Conservation (phyloP, 352 stramenopile genomes). For the Pythium guiyangense region DNA sequence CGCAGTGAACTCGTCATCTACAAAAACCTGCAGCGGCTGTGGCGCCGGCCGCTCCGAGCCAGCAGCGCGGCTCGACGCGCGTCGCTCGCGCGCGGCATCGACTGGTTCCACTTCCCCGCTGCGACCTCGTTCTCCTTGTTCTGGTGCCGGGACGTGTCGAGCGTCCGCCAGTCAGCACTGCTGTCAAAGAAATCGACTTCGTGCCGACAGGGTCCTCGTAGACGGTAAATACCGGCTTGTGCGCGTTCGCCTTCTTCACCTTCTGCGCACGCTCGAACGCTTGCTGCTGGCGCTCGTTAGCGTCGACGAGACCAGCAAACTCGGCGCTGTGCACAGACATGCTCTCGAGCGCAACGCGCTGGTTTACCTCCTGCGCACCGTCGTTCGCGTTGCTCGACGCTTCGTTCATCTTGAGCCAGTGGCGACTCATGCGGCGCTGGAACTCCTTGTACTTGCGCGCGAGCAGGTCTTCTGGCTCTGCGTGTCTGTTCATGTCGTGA, state of each 20-base stretch:
- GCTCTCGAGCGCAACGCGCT: slow-evolving; percentile 58
- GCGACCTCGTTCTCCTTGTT: slow-evolving; percentile 77
- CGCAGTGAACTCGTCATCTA: slow-evolving; percentile 58
- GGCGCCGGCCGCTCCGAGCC: neutral
- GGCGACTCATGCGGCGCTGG: slow-evolving; percentile 75
- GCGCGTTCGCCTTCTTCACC: slow-evolving; percentile 51
- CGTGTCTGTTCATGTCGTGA: slow-evolving; percentile 37
- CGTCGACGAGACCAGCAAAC: slow-evolving; percentile 48
- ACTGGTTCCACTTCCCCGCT: slow-evolving; percentile 46
- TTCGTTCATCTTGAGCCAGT: slow-evolving; percentile 70
- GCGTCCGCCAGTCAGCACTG: slow-evolving; percentile 63
- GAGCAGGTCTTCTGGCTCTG: slow-evolving; percentile 59
- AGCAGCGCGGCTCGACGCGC: neutral
- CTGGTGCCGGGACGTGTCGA: slow-evolving; percentile 58
- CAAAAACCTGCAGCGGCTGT: slow-evolving; percentile 63
- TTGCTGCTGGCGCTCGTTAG: slow-evolving; percentile 64
- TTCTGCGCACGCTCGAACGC: slow-evolving; percentile 46
- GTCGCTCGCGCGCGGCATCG: neutral
- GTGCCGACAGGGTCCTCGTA: slow-evolving; percentile 61
- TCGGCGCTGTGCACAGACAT: slow-evolving; percentile 44
- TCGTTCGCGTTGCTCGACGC: slow-evolving; percentile 19
- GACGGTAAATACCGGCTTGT: slow-evolving; percentile 84
- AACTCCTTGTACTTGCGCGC: slow-evolving; percentile 81
- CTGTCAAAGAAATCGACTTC: slow-evolving; percentile 56
- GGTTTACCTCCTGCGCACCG: slow-evolving; percentile 30